Base-by-base conservation (phyloP, 495 filamentous ascomycete species). In the Daldinia loculata region DNA sequence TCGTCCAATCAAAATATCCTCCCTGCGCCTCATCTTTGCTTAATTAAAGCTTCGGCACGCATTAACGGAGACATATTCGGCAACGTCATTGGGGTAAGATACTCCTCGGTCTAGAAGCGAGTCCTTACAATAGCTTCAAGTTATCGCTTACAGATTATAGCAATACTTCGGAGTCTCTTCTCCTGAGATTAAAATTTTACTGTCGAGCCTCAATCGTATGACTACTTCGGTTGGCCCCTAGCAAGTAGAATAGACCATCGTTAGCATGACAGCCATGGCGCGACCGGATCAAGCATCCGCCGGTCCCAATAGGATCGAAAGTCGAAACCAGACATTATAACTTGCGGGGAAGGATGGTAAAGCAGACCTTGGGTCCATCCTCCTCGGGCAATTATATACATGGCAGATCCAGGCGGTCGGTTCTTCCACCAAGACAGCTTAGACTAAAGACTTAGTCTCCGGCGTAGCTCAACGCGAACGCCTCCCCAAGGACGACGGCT, bases 201-300 rank as follows among this genome's bases (percentile, higher is more conserved):
- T 24, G 19, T 24, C 50, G 27, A 52, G 26, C 50, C 38, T n/a
- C n/a, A 57, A 68, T 68, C 66, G 58, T 68, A 68, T 41, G 58
- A 68, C 52, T 43, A 19, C 19, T 68, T 68, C 48, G 15, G 4
- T 57, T 50, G 26, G 24, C 38, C 39, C 56, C 63, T 52, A 52
- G 11, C 9, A 57, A 17, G 19, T 59, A 56, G 39, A 50, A 34
- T 27, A 30, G 29, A 50, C 61, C 48, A 39, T 56, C 29, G 50
- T 36, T 32, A 56, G 34, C 38, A 50, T 36, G 53, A 57, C 36
- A 56, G 39, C 52, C 19, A 57, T 65, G 38, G 53, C 11, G 24
- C 50, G 24, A 53, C 52, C 66, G 66, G 66, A 56, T 68, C 57
- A 22, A 48, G 22, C 38, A 62, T 62, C 66, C 66, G 58, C 19